Evolutionary conservation across 257 asterid species (phyloP), one percentile per base, ranked within the genome.

Genomic region (Gentiana dahurica): DNA sequence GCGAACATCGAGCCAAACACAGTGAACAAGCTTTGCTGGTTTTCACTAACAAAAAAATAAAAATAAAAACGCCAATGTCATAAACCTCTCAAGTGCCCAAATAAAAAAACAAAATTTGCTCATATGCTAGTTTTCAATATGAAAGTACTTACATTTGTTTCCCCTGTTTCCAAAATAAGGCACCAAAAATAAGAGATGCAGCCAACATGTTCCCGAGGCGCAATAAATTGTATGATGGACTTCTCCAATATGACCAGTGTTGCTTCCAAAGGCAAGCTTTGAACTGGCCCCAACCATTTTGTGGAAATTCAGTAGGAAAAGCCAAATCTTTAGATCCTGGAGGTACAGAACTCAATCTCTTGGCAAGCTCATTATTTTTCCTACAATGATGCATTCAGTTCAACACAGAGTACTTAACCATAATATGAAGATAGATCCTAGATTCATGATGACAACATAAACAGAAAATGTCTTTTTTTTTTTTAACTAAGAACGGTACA

Each of bases 1-100:
- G 41, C 36, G 46, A 67, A 82, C 70, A 76, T 66, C 8, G 79
- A 51, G 3, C 86, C 86, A 51, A 79, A 72, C 5, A 79, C 59
- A 50, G 72, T 77, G 64, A 79, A 70, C 32, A 82, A 39, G 52
- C 69, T 70, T 70, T 77, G 82, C 52, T 79, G 79, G 66, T 77
- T 63, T 24, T 75, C 58, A 65, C 87, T 82, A 43, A 57, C 49
- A 54, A 57, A 24, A 36, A 0, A 33, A 9, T 6, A 5, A 53
- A 10, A 8, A 35, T 2, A n/a, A 49, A 9, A 53, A 49, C 1
- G 13, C 9, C 9, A 41, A 41, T 41, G 46, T 1, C 46, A 41
- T 10, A 41, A 41, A 24, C 24, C 24, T 24, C 24, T 24, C 24
- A 24, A 41, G 6, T 41, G 46, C 46, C 2, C 9, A 41, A 41